A percentile compares a stretch with the other conserved stretches of the same genome.
These are phyloP conservation scores for Sapria himalayana DNA, from an alignment of 345 rosid species.

Conservation along the genomic window DNA sequence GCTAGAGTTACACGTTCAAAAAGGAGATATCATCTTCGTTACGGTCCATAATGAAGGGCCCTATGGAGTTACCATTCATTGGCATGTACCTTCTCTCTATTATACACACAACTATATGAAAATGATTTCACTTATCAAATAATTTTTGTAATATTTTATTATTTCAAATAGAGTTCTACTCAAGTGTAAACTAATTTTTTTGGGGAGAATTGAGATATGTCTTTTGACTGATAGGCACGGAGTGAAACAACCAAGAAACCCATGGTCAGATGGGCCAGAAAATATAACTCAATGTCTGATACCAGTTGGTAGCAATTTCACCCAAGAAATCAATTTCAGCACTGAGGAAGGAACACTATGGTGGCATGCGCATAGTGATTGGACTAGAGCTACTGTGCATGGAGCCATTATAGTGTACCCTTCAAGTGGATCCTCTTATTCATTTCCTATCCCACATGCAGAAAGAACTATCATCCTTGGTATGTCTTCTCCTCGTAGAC, in stretches of 20 bases:
- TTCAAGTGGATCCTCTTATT: slow-evolving; percentile 1
- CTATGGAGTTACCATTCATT: slow-evolving; percentile 17
- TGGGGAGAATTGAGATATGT: too few species aligned
- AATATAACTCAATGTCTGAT: slow-evolving; percentile 32
- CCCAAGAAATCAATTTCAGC: slow-evolving; percentile 10
- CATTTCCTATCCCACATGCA: slow-evolving; percentile 18
- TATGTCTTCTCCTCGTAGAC: slow-evolving; percentile 7
- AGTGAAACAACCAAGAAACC: slow-evolving; percentile 12
- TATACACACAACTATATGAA: too few species aligned
- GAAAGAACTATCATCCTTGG: slow-evolving; percentile 48
- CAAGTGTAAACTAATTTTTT: not conserved
- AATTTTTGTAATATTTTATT: not conserved
- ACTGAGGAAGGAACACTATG: slow-evolving; percentile 18
- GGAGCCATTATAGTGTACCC: slow-evolving; percentile 19
- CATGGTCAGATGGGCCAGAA: slow-evolving; percentile 16
- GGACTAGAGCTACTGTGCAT: slow-evolving; percentile 19
- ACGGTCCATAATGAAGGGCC: slow-evolving; percentile 14
- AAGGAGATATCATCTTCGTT: slow-evolving; percentile 15
- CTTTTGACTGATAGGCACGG: too few species aligned
- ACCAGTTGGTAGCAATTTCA: slow-evolving; percentile 42
- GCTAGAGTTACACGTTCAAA: slow-evolving; percentile 11
- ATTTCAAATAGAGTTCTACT: not conserved
- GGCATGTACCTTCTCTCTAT: too few species aligned
- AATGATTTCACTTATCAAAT: not conserved
- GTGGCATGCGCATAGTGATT: slow-evolving; percentile 28